Conservation (phyloP, 768 basidiomycete genomes). For the Plicaturopsis crispa region DNA sequence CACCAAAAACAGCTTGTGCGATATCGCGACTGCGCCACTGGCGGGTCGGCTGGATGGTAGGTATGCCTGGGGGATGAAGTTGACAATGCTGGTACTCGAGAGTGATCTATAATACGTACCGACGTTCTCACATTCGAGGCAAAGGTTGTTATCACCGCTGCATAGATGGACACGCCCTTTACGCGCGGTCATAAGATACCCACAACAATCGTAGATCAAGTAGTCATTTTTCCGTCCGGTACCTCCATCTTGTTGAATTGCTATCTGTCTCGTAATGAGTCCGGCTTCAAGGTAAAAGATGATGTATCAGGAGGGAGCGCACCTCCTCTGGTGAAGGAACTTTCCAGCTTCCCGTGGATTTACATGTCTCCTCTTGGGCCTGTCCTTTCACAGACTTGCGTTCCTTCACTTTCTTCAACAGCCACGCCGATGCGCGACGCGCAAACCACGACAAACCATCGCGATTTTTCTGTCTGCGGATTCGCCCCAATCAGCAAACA, state of each 20-base stretch:
- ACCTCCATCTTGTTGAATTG: slow-evolving; percentile 16
- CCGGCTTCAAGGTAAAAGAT: no score
- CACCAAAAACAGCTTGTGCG: slow-evolving; percentile 36
- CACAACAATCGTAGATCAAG: slow-evolving; percentile 70
- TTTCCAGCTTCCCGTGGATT: slow-evolving; percentile 55
- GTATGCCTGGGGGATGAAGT: no score
- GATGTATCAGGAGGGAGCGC: no score
- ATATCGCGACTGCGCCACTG: slow-evolving; percentile 48
- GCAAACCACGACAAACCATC: slow-evolving; percentile 51
- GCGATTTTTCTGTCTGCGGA: slow-evolving; percentile 31
- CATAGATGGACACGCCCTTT: slow-evolving; percentile 49
- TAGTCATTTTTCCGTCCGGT: slow-evolving; percentile 51
- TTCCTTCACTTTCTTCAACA: slow-evolving; percentile 53
- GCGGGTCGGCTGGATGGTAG: slow-evolving; percentile 13
- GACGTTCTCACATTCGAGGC: slow-evolving; percentile 39
- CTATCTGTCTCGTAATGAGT: no score
- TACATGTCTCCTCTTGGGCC: slow-evolving; percentile 56
- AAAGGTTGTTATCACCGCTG: slow-evolving; percentile 64
- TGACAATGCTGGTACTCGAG: no score
- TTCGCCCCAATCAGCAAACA: background rate
- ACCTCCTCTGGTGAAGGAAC: no score
- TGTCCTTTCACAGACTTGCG: slow-evolving; percentile 51
- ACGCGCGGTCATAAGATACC: slow-evolving; percentile 40
- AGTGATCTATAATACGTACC: slow-evolving; percentile 33
- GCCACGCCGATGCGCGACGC: slow-evolving; percentile 62